These are phyloP conservation scores for Barnettozyma vustinii DNA, from an alignment of 805 yeast genomes.

Conservation along the genomic window DNA sequence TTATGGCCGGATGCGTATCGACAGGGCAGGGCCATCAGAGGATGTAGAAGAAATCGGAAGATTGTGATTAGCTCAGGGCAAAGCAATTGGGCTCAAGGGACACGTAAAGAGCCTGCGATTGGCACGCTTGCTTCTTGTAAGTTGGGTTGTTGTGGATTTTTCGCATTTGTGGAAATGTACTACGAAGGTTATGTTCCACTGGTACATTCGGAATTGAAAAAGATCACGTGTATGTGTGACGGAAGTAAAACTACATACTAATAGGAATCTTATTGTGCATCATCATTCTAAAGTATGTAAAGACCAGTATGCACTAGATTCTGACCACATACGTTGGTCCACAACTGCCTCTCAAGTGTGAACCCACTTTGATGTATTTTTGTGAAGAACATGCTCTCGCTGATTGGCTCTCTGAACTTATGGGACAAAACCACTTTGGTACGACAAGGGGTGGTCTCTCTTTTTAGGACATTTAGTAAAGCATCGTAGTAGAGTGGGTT, in stretches of 20 bases:
- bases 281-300: conserved; percentile 6
- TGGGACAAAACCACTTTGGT: conserved; percentile 20
- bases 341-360: conserved; percentile 13
- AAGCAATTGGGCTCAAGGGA: not conserved
- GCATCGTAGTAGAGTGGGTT: conserved; percentile 35
- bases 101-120: not conserved
- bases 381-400: conserved; percentile 21
- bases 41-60: not conserved
- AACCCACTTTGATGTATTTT: conserved; percentile 10
- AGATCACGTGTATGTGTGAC: not conserved
- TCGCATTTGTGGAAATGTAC: not conserved
- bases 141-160: not conserved
- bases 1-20: not conserved
- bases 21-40: not conserved
- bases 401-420: conserved; percentile 25
- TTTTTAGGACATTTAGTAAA: conserved; percentile 26
- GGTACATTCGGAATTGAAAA: not conserved
- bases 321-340: conserved; percentile 14
- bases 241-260: too few relatives aligned
- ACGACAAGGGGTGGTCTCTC: conserved; percentile 9
- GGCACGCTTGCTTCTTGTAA: not conserved
- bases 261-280: too few relatives aligned
- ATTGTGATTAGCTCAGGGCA: not conserved
- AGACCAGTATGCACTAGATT: conserved; percentile 21
- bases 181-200: not conserved